Percentiles rank a stretch among this genome's conserved stretches.
These are phyloP conservation scores for Fonsecaea pedrosoi DNA, from an alignment of 2,329 filamentous ascomycete species.

Conservation along the genomic window DNA sequence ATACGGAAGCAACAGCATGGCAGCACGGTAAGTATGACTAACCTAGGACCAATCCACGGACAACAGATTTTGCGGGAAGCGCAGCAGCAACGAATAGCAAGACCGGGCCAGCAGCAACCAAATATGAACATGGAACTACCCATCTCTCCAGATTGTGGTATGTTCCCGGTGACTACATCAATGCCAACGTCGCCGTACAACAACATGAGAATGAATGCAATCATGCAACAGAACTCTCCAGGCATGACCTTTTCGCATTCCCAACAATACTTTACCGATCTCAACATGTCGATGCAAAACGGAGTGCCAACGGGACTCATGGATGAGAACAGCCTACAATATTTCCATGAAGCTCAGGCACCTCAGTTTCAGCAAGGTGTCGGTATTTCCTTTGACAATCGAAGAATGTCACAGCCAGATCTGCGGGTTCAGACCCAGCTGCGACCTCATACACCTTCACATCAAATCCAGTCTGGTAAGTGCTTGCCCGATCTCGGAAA, in stretches of 20 bases:
- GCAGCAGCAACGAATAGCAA: conserved; percentile 84
- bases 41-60: conserved; percentile 64
- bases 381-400: conserved; percentile 38
- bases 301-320: conserved; percentile 32
- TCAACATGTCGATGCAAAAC: conserved; percentile 37
- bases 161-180: conserved; percentile 34
- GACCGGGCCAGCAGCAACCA: conserved; percentile 68
- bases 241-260: conserved; percentile 37
- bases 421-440: conserved; percentile 46
- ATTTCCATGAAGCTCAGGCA: conserved; percentile 37
- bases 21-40: conserved; percentile 58
- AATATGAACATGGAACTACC: conserved; percentile 44
- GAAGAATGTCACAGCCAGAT: conserved; percentile 51
- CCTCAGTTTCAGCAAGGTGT: conserved; percentile 29
- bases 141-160: conserved; percentile 46
- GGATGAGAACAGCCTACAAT: conserved; percentile 40
- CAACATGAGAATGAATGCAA: conserved; percentile 41
- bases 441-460: conserved; percentile 68
- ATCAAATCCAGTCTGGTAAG: conserved; percentile 67
- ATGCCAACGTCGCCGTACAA: conserved; percentile 35
- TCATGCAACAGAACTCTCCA: conserved; percentile 37
- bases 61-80: conserved; percentile 88
- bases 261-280: conserved; percentile 36
- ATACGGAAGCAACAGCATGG: conserved; percentile 39
- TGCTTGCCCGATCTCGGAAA: conserved; percentile 13